A percentile compares a stretch with the other conserved stretches of the same genome.
These are phyloP conservation scores for Penicillium verhagenii DNA, from an alignment of 495 filamentous ascomycete species.

Conservation along the genomic window DNA sequence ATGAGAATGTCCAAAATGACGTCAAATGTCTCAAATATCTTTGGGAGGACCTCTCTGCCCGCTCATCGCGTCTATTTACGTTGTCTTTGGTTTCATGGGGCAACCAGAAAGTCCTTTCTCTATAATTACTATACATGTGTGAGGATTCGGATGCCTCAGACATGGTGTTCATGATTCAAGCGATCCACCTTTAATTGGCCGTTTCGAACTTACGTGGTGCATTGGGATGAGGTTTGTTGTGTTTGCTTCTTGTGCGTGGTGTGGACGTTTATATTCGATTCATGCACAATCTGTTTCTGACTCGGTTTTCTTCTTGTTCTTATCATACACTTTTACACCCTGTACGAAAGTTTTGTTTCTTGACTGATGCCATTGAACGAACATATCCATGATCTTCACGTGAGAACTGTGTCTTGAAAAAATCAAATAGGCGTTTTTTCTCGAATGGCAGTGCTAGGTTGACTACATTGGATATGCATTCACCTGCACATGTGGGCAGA, in stretches of 20 bases:
- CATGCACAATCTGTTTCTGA: slow-evolving; percentile 17
- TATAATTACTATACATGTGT: slow-evolving; percentile 23
- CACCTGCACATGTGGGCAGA: no score
- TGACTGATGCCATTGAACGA: slow-evolving; percentile 15
- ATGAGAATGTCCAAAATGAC: neutral
- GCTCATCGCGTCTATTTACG: neutral
- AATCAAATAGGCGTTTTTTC: no score
- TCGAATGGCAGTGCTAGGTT: no score
- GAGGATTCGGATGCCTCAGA: slow-evolving; percentile 1
- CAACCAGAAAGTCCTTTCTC: slow-evolving; percentile 5
- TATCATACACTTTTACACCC: slow-evolving; percentile 13
- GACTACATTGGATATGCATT: no score
- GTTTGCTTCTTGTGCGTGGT: neutral
- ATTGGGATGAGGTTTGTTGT: neutral
- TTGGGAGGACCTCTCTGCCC: neutral
- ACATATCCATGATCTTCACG: slow-evolving; percentile 19
- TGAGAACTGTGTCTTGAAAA: no score
- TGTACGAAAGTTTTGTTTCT: slow-evolving; percentile 4
- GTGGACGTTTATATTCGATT: slow-evolving; percentile 15
- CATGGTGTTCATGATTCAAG: slow-evolving; percentile 11
- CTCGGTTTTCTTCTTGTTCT: slow-evolving; percentile 5
- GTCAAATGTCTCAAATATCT: neutral
- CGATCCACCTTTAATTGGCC: neutral
- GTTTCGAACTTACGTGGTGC: neutral
- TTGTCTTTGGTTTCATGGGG: slow-evolving; percentile 6